These are phyloP conservation scores for Paramecium octaurelia DNA, from an alignment of 73 alveolate species.

Conservation along the genomic window DNA sequence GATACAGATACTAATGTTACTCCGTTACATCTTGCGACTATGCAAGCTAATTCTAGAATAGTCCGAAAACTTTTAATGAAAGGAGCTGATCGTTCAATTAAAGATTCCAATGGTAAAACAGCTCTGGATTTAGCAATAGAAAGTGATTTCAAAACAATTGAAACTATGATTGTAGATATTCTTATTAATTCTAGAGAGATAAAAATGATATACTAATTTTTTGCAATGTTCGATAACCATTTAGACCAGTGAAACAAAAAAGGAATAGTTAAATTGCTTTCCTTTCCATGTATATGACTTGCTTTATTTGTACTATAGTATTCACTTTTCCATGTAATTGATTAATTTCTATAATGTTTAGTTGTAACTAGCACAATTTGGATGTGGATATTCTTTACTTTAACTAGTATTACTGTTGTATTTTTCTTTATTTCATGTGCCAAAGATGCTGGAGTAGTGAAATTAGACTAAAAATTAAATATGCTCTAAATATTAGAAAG, in stretches of 20 bases:
- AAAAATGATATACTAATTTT: conserved; percentile 19
- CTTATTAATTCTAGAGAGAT: neutral
- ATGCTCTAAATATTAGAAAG: conserved; percentile 48
- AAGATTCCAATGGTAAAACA: conserved; percentile 73
- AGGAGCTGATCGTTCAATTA: conserved; percentile 78
- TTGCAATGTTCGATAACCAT: conserved; percentile 56
- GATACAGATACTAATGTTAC: conserved; percentile 85
- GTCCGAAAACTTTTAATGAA: conserved; percentile 78
- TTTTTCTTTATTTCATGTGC: conserved; percentile 49
- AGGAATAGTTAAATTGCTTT: neutral
- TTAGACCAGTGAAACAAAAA: conserved; percentile 11
- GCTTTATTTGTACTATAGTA: neutral
- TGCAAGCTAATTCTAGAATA: conserved; percentile 76
- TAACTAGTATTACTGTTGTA: conserved; percentile 30
- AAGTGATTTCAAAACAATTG: conserved; percentile 51
- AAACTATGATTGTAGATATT: conserved; percentile 30
- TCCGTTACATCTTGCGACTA: conserved; percentile 90
- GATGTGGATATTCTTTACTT: neutral
- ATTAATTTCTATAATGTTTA: neutral
- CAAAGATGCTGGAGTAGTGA: conserved; percentile 52
- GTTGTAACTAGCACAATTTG: conserved; percentile 1
- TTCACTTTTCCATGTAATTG: conserved; percentile 14
- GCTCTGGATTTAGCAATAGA: conserved; percentile 69
- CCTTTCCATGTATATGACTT: conserved; percentile 9
- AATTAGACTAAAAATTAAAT: neutral